phyloP scores from a whole-genome alignment of 2,329 filamentous ascomycete genomes.

The Calonectria pseudoreteaudii region DNA sequence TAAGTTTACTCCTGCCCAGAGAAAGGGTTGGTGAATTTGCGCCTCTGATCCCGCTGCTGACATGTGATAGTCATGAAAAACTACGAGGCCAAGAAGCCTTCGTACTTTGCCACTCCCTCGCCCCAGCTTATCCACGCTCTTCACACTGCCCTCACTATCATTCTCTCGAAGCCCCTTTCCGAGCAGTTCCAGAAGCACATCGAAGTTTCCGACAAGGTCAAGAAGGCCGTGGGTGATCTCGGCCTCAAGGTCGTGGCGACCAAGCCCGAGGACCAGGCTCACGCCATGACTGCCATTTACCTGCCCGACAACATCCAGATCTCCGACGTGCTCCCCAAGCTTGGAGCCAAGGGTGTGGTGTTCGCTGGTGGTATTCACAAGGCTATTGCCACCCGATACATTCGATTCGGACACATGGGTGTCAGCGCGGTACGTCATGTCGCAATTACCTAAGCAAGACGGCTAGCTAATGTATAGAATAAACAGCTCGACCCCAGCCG shows the following conservation, averaged over 20 bases:
- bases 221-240: slow-evolving; percentile 82
- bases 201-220: slow-evolving; percentile 84
- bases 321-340: slow-evolving; percentile 84
- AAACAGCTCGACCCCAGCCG: slow-evolving; percentile 78
- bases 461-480: slow-evolving; percentile 33
- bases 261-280: slow-evolving; percentile 91
- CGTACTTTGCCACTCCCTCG: slow-evolving; percentile 96
- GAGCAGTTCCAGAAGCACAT: slow-evolving; percentile 88
- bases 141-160: slow-evolving; percentile 88
- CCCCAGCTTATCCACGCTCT: slow-evolving; percentile 94
- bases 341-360: slow-evolving; percentile 88
- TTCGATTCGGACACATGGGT: slow-evolving; percentile 98
- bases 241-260: slow-evolving; percentile 89
- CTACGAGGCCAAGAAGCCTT: slow-evolving; percentile 97
- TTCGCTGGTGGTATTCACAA: slow-evolving; percentile 97
- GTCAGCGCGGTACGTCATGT: slow-evolving; percentile 79
- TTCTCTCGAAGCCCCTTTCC: slow-evolving; percentile 81
- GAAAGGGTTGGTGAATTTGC: neutral
- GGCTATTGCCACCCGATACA: slow-evolving; percentile 92
- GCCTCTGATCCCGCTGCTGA: slow-evolving; percentile 26
- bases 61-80: slow-evolving; percentile 86
- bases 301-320: slow-evolving; percentile 86
- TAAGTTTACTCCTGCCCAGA: slow-evolving; percentile 54
- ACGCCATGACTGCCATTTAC: slow-evolving; percentile 98
- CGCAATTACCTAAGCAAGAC: neutral